A percentile compares a stretch with the other conserved stretches of the same genome.
Conservation (phyloP, 257 asterid genomes). For the Fraxinus anomala region DNA sequence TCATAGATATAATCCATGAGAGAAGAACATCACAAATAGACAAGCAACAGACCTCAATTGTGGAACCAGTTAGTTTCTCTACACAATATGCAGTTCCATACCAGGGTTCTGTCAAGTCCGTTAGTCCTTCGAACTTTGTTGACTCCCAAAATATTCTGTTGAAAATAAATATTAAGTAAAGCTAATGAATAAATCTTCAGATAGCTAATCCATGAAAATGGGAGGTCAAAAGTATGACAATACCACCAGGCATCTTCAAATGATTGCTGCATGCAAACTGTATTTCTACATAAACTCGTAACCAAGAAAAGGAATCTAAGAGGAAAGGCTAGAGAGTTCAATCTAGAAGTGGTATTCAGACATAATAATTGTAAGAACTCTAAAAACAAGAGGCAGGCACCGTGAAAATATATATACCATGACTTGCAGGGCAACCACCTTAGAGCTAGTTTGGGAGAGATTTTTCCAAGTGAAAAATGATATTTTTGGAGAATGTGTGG, state of each 20-base stretch:
- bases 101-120: conserved; percentile 80
- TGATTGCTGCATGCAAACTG: conserved; percentile 13
- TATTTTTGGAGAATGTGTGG: no score
- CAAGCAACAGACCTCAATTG: conserved; percentile 67
- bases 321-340: not conserved
- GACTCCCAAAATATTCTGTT: conserved; percentile 97
- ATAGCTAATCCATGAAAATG: conserved; percentile 9
- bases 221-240: conserved; percentile 4
- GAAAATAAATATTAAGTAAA: conserved; percentile 18
- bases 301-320: not conserved
- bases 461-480: no score
- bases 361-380: not conserved
- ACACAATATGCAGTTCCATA: conserved; percentile 84
- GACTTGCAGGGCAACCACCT: not conserved
- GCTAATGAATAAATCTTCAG: conserved; percentile 20
- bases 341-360: not conserved
- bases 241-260: conserved; percentile 17
- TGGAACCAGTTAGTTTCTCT: conserved; percentile 60
- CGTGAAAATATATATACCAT: not conserved
- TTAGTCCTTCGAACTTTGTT: conserved; percentile 73
- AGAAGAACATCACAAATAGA: conserved; percentile 19
- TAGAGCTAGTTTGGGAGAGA: no score
- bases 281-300: not conserved
- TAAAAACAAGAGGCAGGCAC: not conserved
- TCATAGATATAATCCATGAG: conserved; percentile 9